Percentiles rank a stretch among this genome's conserved stretches.
Evolutionary conservation across 352 stramenopile genomes (phyloP).

Genomic region (Phytopythium aichiense): DNA sequence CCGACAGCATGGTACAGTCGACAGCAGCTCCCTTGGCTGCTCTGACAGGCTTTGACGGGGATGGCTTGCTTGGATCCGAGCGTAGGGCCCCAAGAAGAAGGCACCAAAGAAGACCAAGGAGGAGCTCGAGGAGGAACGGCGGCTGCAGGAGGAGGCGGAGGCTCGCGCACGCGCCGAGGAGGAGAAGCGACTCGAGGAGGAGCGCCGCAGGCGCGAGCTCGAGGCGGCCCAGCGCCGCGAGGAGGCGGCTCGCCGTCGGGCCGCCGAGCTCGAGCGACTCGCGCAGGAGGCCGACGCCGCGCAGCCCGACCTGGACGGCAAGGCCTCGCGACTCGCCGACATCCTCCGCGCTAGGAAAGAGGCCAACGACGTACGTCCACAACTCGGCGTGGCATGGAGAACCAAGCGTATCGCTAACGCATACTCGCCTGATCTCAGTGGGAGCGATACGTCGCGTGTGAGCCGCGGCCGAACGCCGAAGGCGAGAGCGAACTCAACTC

Average conservation of each 20-base stretch:
- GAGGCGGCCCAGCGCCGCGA: conserved; percentile 57
- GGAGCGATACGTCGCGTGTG: conserved; percentile 73
- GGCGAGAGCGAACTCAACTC: conserved; percentile 79
- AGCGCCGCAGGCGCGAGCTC: conserved; percentile 48
- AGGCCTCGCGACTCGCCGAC: conserved; percentile 50
- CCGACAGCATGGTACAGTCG: neutral
- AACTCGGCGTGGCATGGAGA: neutral
- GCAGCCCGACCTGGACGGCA: conserved; percentile 51
- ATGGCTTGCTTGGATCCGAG: neutral
- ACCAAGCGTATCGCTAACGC: neutral
- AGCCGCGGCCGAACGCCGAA: conserved; percentile 59
- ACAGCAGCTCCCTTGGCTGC: neutral
- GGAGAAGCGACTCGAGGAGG: conserved; percentile 68
- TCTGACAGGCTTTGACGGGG: neutral
- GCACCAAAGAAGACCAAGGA: conserved; percentile 80
- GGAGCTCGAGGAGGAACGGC: conserved; percentile 70
- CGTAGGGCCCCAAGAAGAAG: conserved; percentile 76
- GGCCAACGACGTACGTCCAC: conserved; percentile 39
- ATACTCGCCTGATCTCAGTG: conserved; percentile 20
- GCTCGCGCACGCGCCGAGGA: conserved; percentile 53
- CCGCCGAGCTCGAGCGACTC: conserved; percentile 62
- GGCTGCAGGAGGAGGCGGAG: conserved; percentile 73
- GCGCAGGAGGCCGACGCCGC: conserved; percentile 43
- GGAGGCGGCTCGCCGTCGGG: conserved; percentile 57
- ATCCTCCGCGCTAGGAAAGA: conserved; percentile 64